Conservation (phyloP, 2,329 filamentous ascomycete genomes). For the Colletotrichum lini region DNA sequence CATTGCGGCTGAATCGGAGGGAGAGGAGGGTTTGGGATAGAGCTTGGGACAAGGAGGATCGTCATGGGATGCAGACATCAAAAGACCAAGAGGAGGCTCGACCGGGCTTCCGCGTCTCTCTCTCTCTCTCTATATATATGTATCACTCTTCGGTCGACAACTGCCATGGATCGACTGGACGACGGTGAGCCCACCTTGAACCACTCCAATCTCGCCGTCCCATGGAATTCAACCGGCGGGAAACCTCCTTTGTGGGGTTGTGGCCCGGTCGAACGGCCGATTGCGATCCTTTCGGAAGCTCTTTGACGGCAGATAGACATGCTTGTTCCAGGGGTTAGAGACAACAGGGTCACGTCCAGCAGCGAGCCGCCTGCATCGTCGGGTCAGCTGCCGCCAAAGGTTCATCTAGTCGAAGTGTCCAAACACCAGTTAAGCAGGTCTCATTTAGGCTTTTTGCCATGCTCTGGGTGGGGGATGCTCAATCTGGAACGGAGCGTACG, state of each 20-base stretch:
- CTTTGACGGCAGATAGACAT: constrained; percentile 15
- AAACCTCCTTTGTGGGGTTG: constrained; percentile 25
- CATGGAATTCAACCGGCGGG: constrained; percentile 1
- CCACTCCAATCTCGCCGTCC: constrained; percentile 35
- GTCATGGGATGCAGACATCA: neutral
- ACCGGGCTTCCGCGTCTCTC: neutral
- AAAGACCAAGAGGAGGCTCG: neutral
- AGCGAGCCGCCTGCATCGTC: constrained; percentile 14
- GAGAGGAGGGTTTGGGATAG: too few species aligned
- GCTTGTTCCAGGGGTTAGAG: constrained; percentile 23
- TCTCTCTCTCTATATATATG: constrained; percentile 19
- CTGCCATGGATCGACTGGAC: neutral
- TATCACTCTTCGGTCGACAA: neutral
- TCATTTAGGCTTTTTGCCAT: constrained; percentile 39
- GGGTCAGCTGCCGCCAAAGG: constrained; percentile 1
- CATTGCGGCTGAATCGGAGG: constrained; percentile 44
- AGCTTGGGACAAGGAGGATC: too few species aligned
- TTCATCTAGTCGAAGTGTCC: constrained; percentile 24
- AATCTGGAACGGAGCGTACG: constrained; percentile 41
- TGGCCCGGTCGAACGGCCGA: neutral
- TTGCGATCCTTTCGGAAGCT: constrained; percentile 13
- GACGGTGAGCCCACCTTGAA: constrained; percentile 27
- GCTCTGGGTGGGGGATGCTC: constrained; percentile 16
- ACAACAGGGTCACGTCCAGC: constrained; percentile 5
- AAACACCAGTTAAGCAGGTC: constrained; percentile 22